A percentile compares a stretch with the other conserved stretches of the same genome.
Conservation (phyloP, 306 rosid species). For the Cucurbita ficifolia region DNA sequence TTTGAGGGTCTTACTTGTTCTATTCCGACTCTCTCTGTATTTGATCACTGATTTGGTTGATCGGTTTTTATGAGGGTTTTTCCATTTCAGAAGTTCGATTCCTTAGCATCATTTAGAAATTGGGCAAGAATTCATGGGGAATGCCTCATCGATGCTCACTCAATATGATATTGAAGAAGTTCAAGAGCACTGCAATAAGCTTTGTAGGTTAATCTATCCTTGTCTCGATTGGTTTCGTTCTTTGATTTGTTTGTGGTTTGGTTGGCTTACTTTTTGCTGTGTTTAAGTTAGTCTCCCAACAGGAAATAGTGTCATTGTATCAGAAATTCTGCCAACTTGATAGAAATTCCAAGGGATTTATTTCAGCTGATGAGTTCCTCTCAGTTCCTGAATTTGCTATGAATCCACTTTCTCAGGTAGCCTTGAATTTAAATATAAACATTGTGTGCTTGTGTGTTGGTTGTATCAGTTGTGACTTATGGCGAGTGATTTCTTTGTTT, state of each 20-base stretch:
- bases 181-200: conserved; percentile 52
- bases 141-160: conserved; percentile 67
- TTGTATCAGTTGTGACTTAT: background rate
- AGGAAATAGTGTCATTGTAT: conserved; percentile 72
- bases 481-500: conserved; percentile 7
- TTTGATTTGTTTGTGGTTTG: background rate
- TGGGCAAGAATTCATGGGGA: conserved; percentile 43
- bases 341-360: conserved; percentile 73
- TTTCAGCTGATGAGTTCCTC: conserved; percentile 82
- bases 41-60: background rate
- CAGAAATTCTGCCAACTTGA: conserved; percentile 92
- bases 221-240: background rate
- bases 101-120: background rate
- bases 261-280: conserved; percentile 4
- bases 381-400: conserved; percentile 88
- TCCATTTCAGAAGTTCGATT: background rate
- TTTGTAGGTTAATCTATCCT: conserved; percentile 27
- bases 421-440: background rate
- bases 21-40: background rate
- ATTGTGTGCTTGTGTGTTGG: background rate
- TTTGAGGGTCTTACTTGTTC: background rate
- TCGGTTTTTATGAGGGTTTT: background rate
- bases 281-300: conserved; percentile 51
- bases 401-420: conserved; percentile 92
- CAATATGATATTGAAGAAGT: conserved; percentile 93